Evolutionary conservation across 2,329 filamentous ascomycete species (phyloP).

Genomic region (Clonostachys sp.): DNA sequence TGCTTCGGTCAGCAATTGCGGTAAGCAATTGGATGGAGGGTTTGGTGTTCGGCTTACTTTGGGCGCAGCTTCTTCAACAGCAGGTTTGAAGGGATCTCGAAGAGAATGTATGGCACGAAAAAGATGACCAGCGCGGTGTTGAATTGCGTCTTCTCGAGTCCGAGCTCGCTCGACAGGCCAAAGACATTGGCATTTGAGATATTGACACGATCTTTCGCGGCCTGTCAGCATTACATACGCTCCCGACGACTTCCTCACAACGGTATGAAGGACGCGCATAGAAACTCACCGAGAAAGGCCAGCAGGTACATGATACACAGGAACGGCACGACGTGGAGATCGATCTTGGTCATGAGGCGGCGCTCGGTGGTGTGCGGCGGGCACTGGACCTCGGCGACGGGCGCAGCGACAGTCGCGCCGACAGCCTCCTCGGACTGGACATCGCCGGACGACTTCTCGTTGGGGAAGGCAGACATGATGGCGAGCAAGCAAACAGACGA

Average conservation of each 20-base stretch:
- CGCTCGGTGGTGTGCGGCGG: conserved; percentile 57
- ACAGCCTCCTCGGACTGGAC: no score
- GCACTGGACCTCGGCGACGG: conserved; percentile 15
- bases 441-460: no score
- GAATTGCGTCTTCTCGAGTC: conserved; percentile 56
- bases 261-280: background rate
- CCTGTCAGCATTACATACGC: background rate
- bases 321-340: conserved; percentile 67
- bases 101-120: conserved; percentile 72
- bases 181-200: conserved; percentile 75
- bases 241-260: no score
- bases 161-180: conserved; percentile 57
- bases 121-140: conserved; percentile 77
- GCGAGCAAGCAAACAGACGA: no score
- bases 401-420: no score
- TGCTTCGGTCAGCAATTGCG: no score
- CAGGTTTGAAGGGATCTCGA: conserved; percentile 59
- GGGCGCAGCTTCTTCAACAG: conserved; percentile 37
- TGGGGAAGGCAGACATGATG: no score
- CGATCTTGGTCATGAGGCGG: conserved; percentile 65
- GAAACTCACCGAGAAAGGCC: conserved; percentile 53
- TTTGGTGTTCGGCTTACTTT: background rate
- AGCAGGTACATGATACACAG: conserved; percentile 68
- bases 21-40: background rate
- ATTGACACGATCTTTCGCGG: conserved; percentile 61